Evolutionary conservation across 164 flowering plant species (phyloP).

Genomic region (Pachysandra terminalis): DNA sequence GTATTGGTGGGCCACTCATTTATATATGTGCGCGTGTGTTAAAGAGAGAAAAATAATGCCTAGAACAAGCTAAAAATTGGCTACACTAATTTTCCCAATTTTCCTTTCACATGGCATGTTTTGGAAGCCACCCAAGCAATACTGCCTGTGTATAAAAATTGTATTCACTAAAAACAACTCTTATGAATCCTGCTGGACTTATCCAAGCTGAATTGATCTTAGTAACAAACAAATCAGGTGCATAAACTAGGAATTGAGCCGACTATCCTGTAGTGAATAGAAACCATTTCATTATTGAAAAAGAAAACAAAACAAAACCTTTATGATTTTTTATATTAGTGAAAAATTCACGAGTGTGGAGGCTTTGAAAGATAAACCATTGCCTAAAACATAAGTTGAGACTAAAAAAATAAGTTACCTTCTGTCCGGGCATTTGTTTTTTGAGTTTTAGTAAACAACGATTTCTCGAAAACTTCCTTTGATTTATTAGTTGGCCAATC

Average conservation of each 20-base stretch:
- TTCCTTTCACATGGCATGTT: too few relatives aligned
- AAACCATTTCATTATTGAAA: background rate
- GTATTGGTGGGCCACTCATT: too few relatives aligned
- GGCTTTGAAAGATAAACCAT: background rate
- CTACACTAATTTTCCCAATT: too few relatives aligned
- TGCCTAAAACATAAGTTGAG: background rate
- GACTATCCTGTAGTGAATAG: background rate
- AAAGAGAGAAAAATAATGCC: too few relatives aligned
- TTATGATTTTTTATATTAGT: too few relatives aligned
- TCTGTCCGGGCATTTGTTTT: conserved; percentile 53
- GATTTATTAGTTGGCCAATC: conserved; percentile 56
- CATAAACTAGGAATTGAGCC: too few relatives aligned
- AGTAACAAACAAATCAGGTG: too few relatives aligned
- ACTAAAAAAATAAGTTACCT: conserved; percentile 24
- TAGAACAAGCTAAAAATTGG: too few relatives aligned
- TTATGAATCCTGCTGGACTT: background rate
- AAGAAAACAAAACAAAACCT: background rate
- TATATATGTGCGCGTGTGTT: too few relatives aligned
- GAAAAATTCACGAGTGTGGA: background rate
- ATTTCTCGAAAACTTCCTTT: conserved; percentile 50
- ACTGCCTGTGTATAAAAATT: too few relatives aligned
- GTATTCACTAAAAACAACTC: background rate
- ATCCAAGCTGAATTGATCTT: too few relatives aligned
- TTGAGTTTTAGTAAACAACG: conserved; percentile 47
- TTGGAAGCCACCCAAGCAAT: too few relatives aligned